phyloP scores from a whole-genome alignment of 2,329 filamentous ascomycete genomes.

The Malbranchea cinnamomea region DNA sequence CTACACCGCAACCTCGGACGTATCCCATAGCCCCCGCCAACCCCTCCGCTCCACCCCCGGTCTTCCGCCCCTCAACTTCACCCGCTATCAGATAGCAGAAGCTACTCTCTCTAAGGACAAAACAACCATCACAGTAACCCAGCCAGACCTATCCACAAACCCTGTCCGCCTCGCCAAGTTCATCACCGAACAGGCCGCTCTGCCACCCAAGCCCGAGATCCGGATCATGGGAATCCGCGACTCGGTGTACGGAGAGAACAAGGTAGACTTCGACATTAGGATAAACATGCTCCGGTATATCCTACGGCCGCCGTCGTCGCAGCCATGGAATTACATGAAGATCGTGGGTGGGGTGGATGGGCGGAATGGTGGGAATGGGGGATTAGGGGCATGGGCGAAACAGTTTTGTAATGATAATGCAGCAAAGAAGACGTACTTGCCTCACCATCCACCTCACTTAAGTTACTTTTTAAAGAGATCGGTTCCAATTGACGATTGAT shows the following conservation, averaged over 20 bases:
- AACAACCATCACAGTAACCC: slow-evolving; percentile 14
- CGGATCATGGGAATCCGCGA: slow-evolving; percentile 11
- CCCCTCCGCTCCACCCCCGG: slow-evolving; percentile 6
- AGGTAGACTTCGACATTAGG: slow-evolving; percentile 5
- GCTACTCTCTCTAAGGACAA: slow-evolving; percentile 14
- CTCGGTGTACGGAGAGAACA: neutral
- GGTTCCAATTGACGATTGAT: no score
- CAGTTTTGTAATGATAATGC: slow-evolving; percentile 3
- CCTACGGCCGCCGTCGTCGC: neutral
- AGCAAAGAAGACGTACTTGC: slow-evolving; percentile 5
- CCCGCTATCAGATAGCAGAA: slow-evolving; percentile 15
- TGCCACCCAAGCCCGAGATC: slow-evolving; percentile 17
- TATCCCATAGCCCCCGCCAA: no score
- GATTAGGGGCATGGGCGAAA: neutral
- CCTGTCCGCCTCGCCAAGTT: slow-evolving; percentile 14
- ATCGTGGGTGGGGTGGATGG: no score
- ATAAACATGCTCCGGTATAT: slow-evolving; percentile 4
- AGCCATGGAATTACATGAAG: slow-evolving; percentile 4
- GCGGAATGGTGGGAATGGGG: no score
- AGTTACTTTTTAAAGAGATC: no score
- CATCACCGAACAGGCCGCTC: slow-evolving; percentile 15
- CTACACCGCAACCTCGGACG: slow-evolving; percentile 2
- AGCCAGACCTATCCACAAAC: slow-evolving; percentile 12
- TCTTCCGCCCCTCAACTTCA: slow-evolving; percentile 12
- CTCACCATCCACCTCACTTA: no score